A percentile compares a stretch with the other conserved stretches of the same genome.
phyloP scores from a whole-genome alignment of 2,329 filamentous ascomycete species.

The Davidsoniella neocaledoniae region DNA sequence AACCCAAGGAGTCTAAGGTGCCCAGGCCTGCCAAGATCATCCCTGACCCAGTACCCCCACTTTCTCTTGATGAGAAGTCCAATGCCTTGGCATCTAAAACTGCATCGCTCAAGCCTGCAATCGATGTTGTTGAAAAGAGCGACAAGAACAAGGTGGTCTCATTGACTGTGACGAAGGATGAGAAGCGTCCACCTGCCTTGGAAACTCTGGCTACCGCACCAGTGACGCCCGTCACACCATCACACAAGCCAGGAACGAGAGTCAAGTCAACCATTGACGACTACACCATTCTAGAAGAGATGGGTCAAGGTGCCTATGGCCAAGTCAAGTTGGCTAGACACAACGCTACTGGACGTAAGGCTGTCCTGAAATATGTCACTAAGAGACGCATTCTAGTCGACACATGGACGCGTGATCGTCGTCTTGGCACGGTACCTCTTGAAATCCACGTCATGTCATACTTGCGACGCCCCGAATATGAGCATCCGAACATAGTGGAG shows the following conservation, averaged over 20 bases:
- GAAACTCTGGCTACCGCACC: not conserved
- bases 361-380: conserved; percentile 94
- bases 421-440: conserved; percentile 81
- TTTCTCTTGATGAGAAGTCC: conserved; percentile 7
- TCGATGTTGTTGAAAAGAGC: not conserved
- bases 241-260: conserved; percentile 43
- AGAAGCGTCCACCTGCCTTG: not conserved
- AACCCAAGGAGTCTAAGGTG: conserved; percentile 18
- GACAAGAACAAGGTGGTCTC: not conserved
- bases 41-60: not conserved
- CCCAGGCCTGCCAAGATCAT: conserved; percentile 16
- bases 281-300: conserved; percentile 87
- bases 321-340: conserved; percentile 90
- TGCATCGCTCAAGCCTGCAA: not conserved
- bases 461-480: conserved; percentile 54
- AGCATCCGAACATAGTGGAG: conserved; percentile 53
- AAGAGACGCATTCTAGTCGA: conserved; percentile 94
- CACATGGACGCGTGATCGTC: conserved; percentile 90
- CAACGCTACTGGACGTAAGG: conserved; percentile 64
- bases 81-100: not conserved
- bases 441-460: conserved; percentile 97
- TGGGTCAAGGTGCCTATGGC: conserved; percentile 95
- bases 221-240: conserved; percentile 18
- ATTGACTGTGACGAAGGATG: not conserved
- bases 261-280: conserved; percentile 50